A percentile compares a stretch with the other conserved stretches of the same genome.
Evolutionary conservation across 139 green algal species (phyloP).

Genomic region (Chlamydomonas sp.): DNA sequence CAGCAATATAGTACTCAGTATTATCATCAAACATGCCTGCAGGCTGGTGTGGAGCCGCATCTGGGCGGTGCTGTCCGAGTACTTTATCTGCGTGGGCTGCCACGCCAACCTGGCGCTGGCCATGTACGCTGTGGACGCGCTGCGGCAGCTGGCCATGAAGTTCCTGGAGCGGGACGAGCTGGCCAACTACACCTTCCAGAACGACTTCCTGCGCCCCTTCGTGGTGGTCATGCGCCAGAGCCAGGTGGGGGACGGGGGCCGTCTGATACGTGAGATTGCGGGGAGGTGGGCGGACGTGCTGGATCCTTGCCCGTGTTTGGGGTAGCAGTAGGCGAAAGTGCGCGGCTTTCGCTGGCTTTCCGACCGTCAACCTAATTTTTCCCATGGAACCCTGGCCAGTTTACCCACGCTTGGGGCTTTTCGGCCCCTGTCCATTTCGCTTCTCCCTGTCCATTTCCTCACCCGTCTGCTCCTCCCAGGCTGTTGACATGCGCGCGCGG

Average conservation of each 20-base stretch:
- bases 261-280: not conserved
- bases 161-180: conserved; percentile 98
- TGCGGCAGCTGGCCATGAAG: conserved; percentile 71
- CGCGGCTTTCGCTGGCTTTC: too few relatives aligned
- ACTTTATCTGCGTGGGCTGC: conserved; percentile 82
- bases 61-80: conserved; percentile 86
- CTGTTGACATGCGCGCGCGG: too few relatives aligned
- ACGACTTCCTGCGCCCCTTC: conserved; percentile 98
- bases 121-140: conserved; percentile 84
- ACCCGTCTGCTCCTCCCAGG: not conserved
- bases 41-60: conserved; percentile 57
- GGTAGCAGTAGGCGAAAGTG: not conserved
- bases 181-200: conserved; percentile 99
- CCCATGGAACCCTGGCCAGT: too few relatives aligned
- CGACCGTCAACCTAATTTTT: too few relatives aligned
- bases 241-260: conserved; percentile 46
- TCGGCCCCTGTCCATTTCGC: too few relatives aligned
- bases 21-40: too few relatives aligned
- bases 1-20: too few relatives aligned
- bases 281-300: not conserved
- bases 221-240: conserved; percentile 94
- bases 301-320: not conserved
- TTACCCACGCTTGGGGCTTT: too few relatives aligned
- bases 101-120: conserved; percentile 86
- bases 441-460: not conserved